These are phyloP conservation scores for Leccinum solheimii DNA, from an alignment of 1,284 basidiomycete species.

Conservation along the genomic window DNA sequence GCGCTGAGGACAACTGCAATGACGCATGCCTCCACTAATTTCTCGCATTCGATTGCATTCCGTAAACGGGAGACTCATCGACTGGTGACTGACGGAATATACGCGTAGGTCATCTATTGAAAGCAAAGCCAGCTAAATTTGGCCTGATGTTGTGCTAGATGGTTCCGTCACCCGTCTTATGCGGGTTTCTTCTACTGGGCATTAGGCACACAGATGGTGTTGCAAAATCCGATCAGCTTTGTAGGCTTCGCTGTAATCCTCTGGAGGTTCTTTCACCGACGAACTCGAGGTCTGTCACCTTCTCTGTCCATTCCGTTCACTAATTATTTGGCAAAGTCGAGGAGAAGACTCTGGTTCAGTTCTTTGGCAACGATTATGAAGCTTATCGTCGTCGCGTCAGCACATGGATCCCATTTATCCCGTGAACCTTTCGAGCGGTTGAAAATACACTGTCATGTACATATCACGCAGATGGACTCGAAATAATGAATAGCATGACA, in stretches of 20 bases:
- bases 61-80: conserved; percentile 71
- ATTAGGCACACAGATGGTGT: conserved; percentile 88
- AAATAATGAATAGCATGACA: conserved; percentile 24
- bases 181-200: conserved; percentile 99
- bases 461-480: conserved; percentile 1
- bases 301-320: not conserved
- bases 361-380: conserved; percentile 82
- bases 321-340: conserved; percentile 54
- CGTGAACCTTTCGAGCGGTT: conserved; percentile 38
- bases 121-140: not conserved
- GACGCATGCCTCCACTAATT: conserved; percentile 93
- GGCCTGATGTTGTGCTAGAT: conserved; percentile 45
- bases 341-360: conserved; percentile 68
- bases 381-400: conserved; percentile 69
- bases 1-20: conserved; percentile 84
- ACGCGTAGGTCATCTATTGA: conserved; percentile 57
- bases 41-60: conserved; percentile 85
- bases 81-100: conserved; percentile 87
- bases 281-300: conserved; percentile 72
- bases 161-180: conserved; percentile 95
- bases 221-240: conserved; percentile 85
- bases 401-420: conserved; percentile 73
- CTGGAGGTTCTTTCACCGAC: conserved; percentile 83
- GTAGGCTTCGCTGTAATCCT: conserved; percentile 63
- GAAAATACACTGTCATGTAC: not conserved